Base-by-base conservation (phyloP, 345 rosid species). In the Aegle marmelos region DNA sequence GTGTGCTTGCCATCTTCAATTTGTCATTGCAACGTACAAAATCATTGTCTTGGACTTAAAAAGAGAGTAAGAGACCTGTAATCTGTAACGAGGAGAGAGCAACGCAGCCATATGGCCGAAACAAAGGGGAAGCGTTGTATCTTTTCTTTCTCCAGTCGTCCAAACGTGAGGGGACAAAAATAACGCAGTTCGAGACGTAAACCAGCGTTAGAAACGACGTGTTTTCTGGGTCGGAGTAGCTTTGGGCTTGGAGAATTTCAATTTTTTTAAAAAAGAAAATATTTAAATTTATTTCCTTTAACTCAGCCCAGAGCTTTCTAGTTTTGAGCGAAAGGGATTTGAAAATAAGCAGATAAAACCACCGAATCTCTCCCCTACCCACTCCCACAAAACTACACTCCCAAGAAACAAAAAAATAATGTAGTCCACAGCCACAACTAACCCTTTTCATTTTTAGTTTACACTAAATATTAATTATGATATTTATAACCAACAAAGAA, bases 221-320 rank as follows among this genome's bases (percentile, higher is more conserved):
- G 88, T 85, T 88, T 82, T 83, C 65, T 80, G 86, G 89, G 85
- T 75, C 57, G 86, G 25, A 68, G 74, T 34, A 54, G 86, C 89
- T 75, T 88, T 37, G 88, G 84, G 83, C 86, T 79, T 22, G 0
- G 83, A 22, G 76, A 70, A 73, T 17, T 64, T 34, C 2, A 4
- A 2, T 22, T 2, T 3, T 62, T 63, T 30, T 45, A 11, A 45
- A 45, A 45, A 41, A 41, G 16, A 41, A 11, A 45, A 11, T 45
- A 11, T 45, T 11, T 45, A 45, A 45, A 22, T 25, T 25, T 10
- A 57, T 25, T 30, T 10, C 27, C 7, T 16, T n/a, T 45, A 69
- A 31, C 81, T 24, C 11, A 57, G 34, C 75, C 86, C 88, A n/a
- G 83, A 17, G 83, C 54, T 79, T 17, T 81, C 81, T 89, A 36